Base-by-base conservation (phyloP, 1,284 basidiomycete species). In the Cronartium quercuum region DNA sequence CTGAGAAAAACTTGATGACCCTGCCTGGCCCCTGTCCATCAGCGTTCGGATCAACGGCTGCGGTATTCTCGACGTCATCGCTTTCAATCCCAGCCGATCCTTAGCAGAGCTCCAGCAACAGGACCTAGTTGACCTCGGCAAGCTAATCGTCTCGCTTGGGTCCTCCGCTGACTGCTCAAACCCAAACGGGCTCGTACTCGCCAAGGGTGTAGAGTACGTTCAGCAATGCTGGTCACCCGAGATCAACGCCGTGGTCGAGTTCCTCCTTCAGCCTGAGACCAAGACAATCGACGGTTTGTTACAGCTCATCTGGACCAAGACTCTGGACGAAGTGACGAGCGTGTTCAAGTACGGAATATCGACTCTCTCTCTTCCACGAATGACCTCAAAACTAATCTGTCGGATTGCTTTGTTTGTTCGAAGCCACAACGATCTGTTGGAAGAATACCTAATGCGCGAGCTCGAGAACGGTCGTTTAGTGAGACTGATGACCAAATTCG, bases 381-480 rank as follows among this genome's bases (percentile, higher is more conserved):
- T n/a, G n/a, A 9, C 29, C 66, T 35, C 37, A 10, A 58, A n/a
- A 24, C 34, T 15, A 4, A 18, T 42, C 2, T 68, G 51, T 57
- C n/a, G 29, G 37, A 34, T n/a, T 5, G 44, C 51, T 3, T 2
- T 70, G 40, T 29, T 44, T 0, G 21, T 61, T 5, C 37, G 40
- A 60, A 78, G 78, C 4, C 77, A 79, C 21, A 78, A 79, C 24
- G 96, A 99, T 81, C 84, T 87, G 66, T 84, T 98, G 15, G 94
- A 98, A 81, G 85, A 86, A 55, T 91, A 94, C 78, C 85, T 98
- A 64, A 86, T 89, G 82, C 87, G 89, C 68, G 95, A 98, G 82
- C 85, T 98, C n/a, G 96, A 98, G 84, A 98, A 99, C 80, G 94
- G 91, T 0, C 86, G 96, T 42, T 85, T 98, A n/a, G 90, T 97